These are phyloP conservation scores for Eucommia ulmoides DNA, from an alignment of 257 asterid genomes.

Conservation along the genomic window DNA sequence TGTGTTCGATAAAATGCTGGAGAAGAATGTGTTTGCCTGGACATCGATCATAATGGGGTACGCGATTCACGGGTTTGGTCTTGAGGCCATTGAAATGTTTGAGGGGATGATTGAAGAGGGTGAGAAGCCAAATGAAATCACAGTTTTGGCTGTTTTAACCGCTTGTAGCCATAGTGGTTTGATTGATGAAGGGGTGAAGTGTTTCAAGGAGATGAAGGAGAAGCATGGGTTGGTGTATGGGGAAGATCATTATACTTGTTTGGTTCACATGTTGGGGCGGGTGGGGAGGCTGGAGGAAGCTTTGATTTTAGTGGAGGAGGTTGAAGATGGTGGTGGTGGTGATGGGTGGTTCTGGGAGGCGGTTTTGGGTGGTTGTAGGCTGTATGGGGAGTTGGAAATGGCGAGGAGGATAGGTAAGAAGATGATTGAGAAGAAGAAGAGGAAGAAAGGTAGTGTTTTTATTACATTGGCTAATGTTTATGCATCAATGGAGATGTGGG, in stretches of 20 bases:
- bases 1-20: conserved; percentile 23
- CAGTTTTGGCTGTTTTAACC: conserved; percentile 25
- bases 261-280: conserved; percentile 32
- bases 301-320: conserved; percentile 22
- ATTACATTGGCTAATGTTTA: conserved; percentile 27
- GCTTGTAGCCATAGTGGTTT: conserved; percentile 34
- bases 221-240: conserved; percentile 15
- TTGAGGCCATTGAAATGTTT: conserved; percentile 19
- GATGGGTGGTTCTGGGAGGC: conserved; percentile 4
- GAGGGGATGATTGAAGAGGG: conserved; percentile 22
- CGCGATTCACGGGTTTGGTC: conserved; percentile 26
- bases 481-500: conserved; percentile 35
- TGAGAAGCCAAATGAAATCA: conserved; percentile 25
- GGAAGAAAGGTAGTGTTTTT: conserved; percentile 7
- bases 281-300: conserved; percentile 35
- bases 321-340: conserved; percentile 7
- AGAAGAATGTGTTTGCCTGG: conserved; percentile 30
- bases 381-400: conserved; percentile 22
- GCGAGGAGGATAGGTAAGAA: conserved; percentile 21
- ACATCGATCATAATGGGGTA: conserved; percentile 23
- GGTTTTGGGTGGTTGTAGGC: conserved; percentile 26
- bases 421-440: conserved; percentile 12
- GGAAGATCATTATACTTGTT: conserved; percentile 28
- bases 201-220: conserved; percentile 21
- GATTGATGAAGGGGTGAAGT: conserved; percentile 25